Percentiles rank a stretch among this genome's conserved stretches.
Conservation (phyloP, 805 yeast species). For the Priceomyces melissophilus region DNA sequence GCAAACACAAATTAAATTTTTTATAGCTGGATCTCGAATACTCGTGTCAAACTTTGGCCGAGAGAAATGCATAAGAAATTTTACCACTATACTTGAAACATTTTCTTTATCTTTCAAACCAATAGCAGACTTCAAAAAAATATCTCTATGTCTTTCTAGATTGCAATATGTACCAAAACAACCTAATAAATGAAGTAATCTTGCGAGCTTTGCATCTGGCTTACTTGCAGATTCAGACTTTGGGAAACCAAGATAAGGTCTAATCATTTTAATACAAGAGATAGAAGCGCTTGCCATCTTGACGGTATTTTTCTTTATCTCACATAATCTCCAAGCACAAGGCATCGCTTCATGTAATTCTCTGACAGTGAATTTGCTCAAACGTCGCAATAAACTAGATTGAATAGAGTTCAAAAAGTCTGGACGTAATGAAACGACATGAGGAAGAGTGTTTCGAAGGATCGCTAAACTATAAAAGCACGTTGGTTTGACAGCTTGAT, state of each 20-base stretch:
- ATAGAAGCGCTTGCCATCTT: slow-evolving; percentile 61
- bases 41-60: slow-evolving; percentile 23
- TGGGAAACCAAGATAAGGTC: slow-evolving; percentile 39
- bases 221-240: slow-evolving; percentile 14
- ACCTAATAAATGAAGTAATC: slow-evolving; percentile 63
- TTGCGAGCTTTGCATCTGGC: slow-evolving; percentile 46
- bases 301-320: slow-evolving; percentile 40
- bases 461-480: slow-evolving; percentile 53
- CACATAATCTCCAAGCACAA: slow-evolving; percentile 56
- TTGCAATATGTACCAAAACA: slow-evolving; percentile 67
- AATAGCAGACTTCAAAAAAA: slow-evolving; percentile 37
- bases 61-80: slow-evolving; percentile 56
- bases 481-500: slow-evolving; percentile 33
- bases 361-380: slow-evolving; percentile 56
- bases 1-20: slow-evolving; percentile 58
- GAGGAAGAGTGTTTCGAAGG: slow-evolving; percentile 47
- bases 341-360: slow-evolving; percentile 78
- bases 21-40: slow-evolving; percentile 51
- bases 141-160: slow-evolving; percentile 44
- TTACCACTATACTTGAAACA: slow-evolving; percentile 54
- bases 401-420: slow-evolving; percentile 50
- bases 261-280: slow-evolving; percentile 52
- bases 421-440: slow-evolving; percentile 43
- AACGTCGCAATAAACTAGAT: slow-evolving; percentile 46
- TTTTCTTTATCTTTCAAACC: slow-evolving; percentile 52